These are phyloP conservation scores for Scedosporium boydii DNA, from an alignment of 2,329 filamentous ascomycete species.

Conservation along the genomic window DNA sequence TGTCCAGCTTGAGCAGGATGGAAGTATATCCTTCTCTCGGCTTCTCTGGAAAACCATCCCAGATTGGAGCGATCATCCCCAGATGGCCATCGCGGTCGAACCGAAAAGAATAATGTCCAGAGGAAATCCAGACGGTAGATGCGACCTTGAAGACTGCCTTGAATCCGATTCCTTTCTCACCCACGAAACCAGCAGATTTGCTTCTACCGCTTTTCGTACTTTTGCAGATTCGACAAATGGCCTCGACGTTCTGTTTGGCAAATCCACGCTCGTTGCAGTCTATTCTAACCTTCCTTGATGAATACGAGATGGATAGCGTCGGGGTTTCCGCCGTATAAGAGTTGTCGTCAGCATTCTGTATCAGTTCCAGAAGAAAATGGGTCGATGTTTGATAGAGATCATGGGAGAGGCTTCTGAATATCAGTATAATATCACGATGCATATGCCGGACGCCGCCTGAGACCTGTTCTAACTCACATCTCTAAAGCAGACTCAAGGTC, in stretches of 20 bases:
- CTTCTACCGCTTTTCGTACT: constrained; percentile 19
- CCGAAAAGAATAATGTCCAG: constrained; percentile 20
- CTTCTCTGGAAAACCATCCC: constrained; percentile 15
- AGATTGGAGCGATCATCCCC: constrained; percentile 24
- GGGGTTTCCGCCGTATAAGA: constrained; percentile 13
- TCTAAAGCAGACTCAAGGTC: constrained; percentile 7
- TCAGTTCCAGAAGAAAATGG: constrained; percentile 28
- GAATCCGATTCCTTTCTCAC: constrained; percentile 26
- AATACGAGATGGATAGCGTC: constrained; percentile 7
- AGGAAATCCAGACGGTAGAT: constrained; percentile 18
- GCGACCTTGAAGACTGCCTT: constrained; percentile 24
- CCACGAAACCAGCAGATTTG: constrained; percentile 18
- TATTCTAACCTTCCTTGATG: constrained; percentile 14
- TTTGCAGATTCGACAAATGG: constrained; percentile 21
- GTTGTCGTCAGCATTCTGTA: constrained; percentile 33
- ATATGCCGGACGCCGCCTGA: background rate
- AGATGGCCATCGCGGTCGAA: constrained; percentile 19
- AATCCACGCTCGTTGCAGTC: constrained; percentile 26
- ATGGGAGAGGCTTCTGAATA: constrained; percentile 12
- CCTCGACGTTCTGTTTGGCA: constrained; percentile 18
- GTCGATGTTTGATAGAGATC: constrained; percentile 23
- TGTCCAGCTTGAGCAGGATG: constrained; percentile 7
- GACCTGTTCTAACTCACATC: background rate
- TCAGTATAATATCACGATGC: background rate
- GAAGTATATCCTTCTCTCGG: constrained; percentile 14